Evolutionary conservation across 768 basidiomycete species (phyloP), one percentile per base, ranked within the genome.

Genomic region (Suillus plorans): DNA sequence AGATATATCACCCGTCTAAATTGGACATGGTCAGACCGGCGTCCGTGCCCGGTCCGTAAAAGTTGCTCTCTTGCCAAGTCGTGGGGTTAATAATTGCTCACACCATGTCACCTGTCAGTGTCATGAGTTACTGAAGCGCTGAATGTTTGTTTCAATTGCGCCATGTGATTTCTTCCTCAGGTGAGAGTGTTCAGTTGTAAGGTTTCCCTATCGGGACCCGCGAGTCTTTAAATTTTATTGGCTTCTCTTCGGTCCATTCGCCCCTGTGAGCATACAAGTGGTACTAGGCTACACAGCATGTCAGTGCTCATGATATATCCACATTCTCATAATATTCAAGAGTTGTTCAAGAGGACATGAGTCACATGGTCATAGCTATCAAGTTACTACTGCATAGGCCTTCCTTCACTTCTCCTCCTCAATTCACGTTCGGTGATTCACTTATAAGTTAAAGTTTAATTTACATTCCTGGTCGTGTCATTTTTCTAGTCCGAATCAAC

Each of bases 1-100:
- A 74, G 72, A 74, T 60, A 28, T 61, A 63, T 60, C 62, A 59
- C 41, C 58, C 41, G 42, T 42, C n/a, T 28, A 59, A 13, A 20
- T 31, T 31, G 28, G 58, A 28, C 22, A 14, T 59, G 18, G 25
- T 59, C 39, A 59, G 37, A 41, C 25, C 18, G 58, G 58, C 41
- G 6, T 31, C 18, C 18, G 28, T 28, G 25, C 12, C 10, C 12
- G 5, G 12, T 28, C 41, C 20, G 16, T 42, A 41, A 42, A 28
- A 59, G 10, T 59, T 37, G 13, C 10, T 20, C 14, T 25, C 5
- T 22, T 39, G 56, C 22, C 22, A 25, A 37, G 37, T 58, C 37
- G 39, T 58, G 57, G 22, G 18, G 1, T 9, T 55, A 20, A 28
- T 28, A 28, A 31, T 31, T 31, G 31, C 34, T 55, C 53, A 55